Conservation (phyloP, 192 early-diverging fungal species). For the Coemansia sp. region DNA sequence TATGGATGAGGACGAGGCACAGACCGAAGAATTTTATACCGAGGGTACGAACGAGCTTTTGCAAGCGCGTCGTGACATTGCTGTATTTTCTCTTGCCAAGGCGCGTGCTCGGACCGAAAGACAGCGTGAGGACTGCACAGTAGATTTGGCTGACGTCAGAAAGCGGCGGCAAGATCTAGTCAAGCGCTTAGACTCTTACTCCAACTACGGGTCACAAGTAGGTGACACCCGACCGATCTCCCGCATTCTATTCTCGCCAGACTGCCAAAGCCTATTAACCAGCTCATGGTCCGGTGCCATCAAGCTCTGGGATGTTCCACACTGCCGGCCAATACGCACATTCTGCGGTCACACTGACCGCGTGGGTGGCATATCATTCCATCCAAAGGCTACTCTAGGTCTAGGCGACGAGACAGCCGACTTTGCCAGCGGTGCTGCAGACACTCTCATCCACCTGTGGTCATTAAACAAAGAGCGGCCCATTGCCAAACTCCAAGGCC, state of each 20-base stretch:
- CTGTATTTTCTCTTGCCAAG: slow-evolving; percentile 69
- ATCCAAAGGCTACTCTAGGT: slow-evolving; percentile 73
- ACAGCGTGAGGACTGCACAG: slow-evolving; percentile 58
- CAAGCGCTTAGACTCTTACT: slow-evolving; percentile 53
- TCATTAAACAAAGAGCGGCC: slow-evolving; percentile 80
- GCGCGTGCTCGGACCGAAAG: slow-evolving; percentile 66
- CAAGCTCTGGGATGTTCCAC: slow-evolving; percentile 88
- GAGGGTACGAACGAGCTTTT: slow-evolving; percentile 73
- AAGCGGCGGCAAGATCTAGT: slow-evolving; percentile 59
- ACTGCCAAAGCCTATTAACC: slow-evolving; percentile 76
- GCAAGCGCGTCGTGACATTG: slow-evolving; percentile 70
- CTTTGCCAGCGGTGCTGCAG: slow-evolving; percentile 83
- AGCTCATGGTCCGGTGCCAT: slow-evolving; percentile 84
- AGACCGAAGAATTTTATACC: slow-evolving; percentile 81
- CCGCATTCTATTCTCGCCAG: slow-evolving; percentile 77
- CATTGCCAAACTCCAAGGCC: slow-evolving; percentile 77
- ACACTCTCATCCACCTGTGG: slow-evolving; percentile 82
- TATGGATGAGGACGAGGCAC: slow-evolving; percentile 58
- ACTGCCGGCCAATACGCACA: slow-evolving; percentile 61
- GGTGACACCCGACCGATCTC: slow-evolving; percentile 87
- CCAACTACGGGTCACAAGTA: slow-evolving; percentile 80
- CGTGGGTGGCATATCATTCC: slow-evolving; percentile 87
- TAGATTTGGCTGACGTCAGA: slow-evolving; percentile 23
- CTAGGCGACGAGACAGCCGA: slow-evolving; percentile 60
- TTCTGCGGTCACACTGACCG: slow-evolving; percentile 85